Evolutionary conservation across 208 protist species (phyloP).

Genomic region (Crithidia bombi): DNA sequence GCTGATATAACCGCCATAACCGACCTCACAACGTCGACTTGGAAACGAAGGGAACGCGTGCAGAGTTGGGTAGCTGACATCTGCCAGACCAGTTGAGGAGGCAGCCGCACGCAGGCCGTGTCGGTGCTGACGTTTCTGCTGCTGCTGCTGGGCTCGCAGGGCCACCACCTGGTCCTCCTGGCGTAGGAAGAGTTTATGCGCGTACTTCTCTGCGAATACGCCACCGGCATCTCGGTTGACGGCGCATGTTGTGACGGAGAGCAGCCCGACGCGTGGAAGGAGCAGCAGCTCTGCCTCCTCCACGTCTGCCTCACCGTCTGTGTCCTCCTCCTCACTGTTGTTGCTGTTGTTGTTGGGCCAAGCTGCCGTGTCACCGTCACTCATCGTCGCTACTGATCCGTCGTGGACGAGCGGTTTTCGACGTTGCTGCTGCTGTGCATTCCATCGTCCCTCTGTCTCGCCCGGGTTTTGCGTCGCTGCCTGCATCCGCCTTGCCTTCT

Average conservation of each 20-base stretch:
- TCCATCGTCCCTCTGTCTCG: too few relatives aligned
- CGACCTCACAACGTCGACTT: too few relatives aligned
- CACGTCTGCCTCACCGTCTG: not conserved
- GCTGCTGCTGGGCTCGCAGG: constrained; percentile 16
- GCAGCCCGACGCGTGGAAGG: constrained; percentile 35
- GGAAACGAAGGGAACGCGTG: not conserved
- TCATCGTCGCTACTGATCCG: not conserved
- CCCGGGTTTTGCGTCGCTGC: too few relatives aligned
- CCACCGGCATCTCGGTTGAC: constrained; percentile 29
- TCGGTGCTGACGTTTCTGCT: constrained; percentile 14
- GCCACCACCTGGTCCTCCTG: constrained; percentile 21
- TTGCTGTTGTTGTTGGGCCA: not conserved
- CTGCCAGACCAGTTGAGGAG: not conserved
- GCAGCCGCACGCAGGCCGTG: not conserved
- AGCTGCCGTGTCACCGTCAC: not conserved
- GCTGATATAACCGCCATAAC: not conserved
- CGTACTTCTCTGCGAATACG: constrained; percentile 32
- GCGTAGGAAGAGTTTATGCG: constrained; percentile 28
- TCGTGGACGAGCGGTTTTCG: not conserved
- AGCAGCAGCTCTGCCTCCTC: constrained; percentile 31
- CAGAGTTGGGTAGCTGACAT: not conserved
- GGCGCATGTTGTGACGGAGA: constrained; percentile 29
- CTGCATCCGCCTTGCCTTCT: not conserved
- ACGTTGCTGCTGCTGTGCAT: not conserved
- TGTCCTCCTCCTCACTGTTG: not conserved